Evolutionary conservation across 345 rosid species (phyloP), one percentile per base, ranked within the genome.

Genomic region (Eucalyptus cladocalyx): DNA sequence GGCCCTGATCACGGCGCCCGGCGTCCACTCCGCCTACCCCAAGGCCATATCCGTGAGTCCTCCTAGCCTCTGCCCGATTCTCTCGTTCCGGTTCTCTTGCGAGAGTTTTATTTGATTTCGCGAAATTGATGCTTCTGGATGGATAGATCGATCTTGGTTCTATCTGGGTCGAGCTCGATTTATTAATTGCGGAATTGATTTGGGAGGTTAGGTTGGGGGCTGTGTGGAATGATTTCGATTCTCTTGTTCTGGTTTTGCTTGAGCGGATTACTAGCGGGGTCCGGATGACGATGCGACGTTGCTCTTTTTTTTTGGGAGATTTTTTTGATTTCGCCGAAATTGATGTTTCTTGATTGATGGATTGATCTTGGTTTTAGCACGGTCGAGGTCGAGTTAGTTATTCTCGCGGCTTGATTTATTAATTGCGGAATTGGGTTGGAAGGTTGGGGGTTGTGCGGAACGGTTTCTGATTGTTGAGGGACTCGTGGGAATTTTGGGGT

Each of bases 11-110:
- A 92, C 96, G 40, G 32, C 95, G 51, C 93, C 94, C 47, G 92
- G 92, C 14, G 87, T 93, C 88, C 90, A 89, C 88, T 90, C 91
- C 50, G 90, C 92, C 32, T 91, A 91, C 91, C 98, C 99, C 34
- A 96, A 96, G 92, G 97, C 98, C 67, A 95, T 97, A 88, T 93
- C 95, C 40, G 99, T 97, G 88, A 91, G 95, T 89, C 1, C 62
- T 4, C 28, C 34, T 62, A 7, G 37, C 76, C 34, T n/a, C 1
- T 60, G 14, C 32, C 76, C 69, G 37, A 18, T 51, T 26, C 5
- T 72, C 43, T 26, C 7, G 83, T 49, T 42, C 56, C 6, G 26
- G 34, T 13, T 43, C 26, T 19, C 24, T 53, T 19, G 24, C 0
- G 10, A 51, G 56, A 51, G 8, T 17, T 51, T 51, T 30, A 3